A percentile compares a stretch with the other conserved stretches of the same genome.
Evolutionary conservation across 1,284 basidiomycete species (phyloP).

Genomic region (Ceratobasidium theobromae): DNA sequence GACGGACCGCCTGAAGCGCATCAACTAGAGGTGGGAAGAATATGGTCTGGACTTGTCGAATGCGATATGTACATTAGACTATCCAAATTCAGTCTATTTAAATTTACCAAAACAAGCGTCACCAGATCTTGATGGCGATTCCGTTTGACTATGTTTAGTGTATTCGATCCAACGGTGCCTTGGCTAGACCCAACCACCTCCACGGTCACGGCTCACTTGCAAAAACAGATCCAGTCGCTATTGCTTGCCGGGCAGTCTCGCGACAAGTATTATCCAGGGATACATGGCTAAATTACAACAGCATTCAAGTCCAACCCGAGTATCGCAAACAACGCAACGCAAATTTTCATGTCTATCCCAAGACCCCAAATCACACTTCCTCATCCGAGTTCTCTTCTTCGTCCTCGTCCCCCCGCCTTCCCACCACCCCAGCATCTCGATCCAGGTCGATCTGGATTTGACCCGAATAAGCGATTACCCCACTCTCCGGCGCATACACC

Average conservation of each 20-base stretch:
- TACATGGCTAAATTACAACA: background rate
- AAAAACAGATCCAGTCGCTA: no score
- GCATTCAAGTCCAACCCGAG: background rate
- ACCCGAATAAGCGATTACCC: constrained; percentile 17
- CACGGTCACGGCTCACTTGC: no score
- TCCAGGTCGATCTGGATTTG: background rate
- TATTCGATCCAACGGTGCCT: no score
- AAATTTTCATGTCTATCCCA: background rate
- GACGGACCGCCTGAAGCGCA: constrained; percentile 50
- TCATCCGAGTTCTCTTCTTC: constrained; percentile 27
- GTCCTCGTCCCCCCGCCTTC: constrained; percentile 33
- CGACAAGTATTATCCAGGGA: no score
- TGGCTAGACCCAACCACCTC: no score
- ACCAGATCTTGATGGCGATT: no score
- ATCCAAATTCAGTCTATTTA: no score
- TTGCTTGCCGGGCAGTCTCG: no score
- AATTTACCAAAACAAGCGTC: no score
- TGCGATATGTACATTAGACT: background rate
- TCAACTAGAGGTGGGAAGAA: background rate
- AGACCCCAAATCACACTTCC: background rate
- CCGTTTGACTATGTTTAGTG: no score
- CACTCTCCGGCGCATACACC: constrained; percentile 8
- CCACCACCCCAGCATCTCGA: constrained; percentile 19
- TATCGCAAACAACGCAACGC: background rate
- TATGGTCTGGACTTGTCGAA: background rate